Conservation (phyloP, 192 early-diverging fungal genomes). For the Physocladia obscura region DNA sequence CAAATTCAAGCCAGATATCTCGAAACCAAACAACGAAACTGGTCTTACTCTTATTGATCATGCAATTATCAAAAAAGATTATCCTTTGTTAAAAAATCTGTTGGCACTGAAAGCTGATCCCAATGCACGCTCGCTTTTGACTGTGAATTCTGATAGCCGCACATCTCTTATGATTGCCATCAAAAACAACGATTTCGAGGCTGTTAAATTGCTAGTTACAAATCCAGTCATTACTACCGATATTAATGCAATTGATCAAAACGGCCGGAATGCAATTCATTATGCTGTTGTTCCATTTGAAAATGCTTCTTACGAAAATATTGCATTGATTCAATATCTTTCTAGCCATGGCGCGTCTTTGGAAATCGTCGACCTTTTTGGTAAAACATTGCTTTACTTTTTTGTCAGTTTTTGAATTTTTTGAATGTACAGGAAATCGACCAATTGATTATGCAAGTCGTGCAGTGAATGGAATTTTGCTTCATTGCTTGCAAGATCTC, state of each 20-base stretch:
- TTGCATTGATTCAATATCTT: conserved; percentile 34
- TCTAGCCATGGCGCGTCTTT: conserved; percentile 41
- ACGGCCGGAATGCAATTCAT: conserved; percentile 30
- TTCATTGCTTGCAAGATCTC: conserved; percentile 8
- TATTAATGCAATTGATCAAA: conserved; percentile 10
- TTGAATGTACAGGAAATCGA: not conserved
- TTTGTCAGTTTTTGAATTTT: not conserved
- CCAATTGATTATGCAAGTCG: conserved; percentile 34
- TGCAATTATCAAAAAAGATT: conserved; percentile 37
- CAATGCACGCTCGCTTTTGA: conserved; percentile 34
- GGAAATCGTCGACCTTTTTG: conserved; percentile 21
- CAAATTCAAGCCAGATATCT: conserved; percentile 32
- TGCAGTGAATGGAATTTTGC: not conserved
- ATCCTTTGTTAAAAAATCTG: conserved; percentile 33
- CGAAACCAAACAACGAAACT: conserved; percentile 31
- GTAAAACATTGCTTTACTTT: conserved; percentile 14
- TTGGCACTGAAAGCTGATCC: conserved; percentile 36
- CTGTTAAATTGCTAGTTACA: conserved; percentile 19
- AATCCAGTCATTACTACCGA: not conserved
- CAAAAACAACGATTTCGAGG: conserved; percentile 26
- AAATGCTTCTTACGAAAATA: conserved; percentile 29
- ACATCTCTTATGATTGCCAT: conserved; percentile 46
- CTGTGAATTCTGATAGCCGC: conserved; percentile 18
- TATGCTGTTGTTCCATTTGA: conserved; percentile 20
- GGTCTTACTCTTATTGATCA: conserved; percentile 44